Evolutionary conservation across 495 filamentous ascomycete species (phyloP), one percentile per base, ranked within the genome.

Genomic region (Opeltia flavorubescens): DNA sequence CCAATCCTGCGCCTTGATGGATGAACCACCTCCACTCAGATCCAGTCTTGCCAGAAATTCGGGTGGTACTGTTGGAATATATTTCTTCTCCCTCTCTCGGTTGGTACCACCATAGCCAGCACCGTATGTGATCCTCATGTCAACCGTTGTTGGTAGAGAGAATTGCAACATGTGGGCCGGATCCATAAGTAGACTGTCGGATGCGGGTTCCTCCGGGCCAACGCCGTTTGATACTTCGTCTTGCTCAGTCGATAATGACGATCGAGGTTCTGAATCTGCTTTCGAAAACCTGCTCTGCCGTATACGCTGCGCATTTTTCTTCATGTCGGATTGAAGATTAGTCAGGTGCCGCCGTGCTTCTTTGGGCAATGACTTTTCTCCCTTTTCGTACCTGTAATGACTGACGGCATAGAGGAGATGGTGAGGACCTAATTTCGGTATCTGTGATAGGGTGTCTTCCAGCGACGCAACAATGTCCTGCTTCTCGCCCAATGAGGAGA

Each of bases 51-150:
- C 81, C 25, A 99, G 65, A 54, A 95, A 94, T 62, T 99, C 91
- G 1, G 89, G 81, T 21, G 93, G 88, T 23, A 96, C 86, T 0
- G 83, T 94, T 3, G 91, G 91, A n/a, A 94, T 89, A 56, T 95
- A 99, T 63, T 94, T 95, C 47, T 86, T 71, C 59, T 91, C 91
- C 36, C 87, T 71, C 60, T 99, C 91, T 44, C 81, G 73, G 62
- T 99, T 95, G 24, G 89, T 70, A 0, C 91, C 91, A 3, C 91
- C 91, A 52, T 95, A 86, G 11, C 91, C 91, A 24, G 93, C 89
- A 7, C 91, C 91, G 56, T 91, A 99, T 52, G 77, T 88, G 30
- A 99, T 73, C 50, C 95, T 70, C 91, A 99, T 96, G 60, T 96
- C 91, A 13, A 89, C 95, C 49, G 88, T 93, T 4, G 91, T 94